Conservation (phyloP, 2,329 filamentous ascomycete genomes). For the Clonostachys rosea region DNA sequence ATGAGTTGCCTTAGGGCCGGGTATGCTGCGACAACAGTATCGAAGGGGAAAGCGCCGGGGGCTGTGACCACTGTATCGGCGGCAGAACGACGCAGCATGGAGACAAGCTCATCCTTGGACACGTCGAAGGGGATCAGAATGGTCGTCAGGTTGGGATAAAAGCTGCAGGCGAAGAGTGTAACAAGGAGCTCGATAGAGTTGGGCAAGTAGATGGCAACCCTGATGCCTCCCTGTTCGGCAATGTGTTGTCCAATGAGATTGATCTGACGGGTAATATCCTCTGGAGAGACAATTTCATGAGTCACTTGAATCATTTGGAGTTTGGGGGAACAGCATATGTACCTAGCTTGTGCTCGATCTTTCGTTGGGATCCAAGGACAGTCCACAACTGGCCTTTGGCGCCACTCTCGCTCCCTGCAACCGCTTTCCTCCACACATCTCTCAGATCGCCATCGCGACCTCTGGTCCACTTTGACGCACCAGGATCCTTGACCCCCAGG, state of each 20-base stretch:
- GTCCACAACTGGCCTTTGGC: constrained; percentile 72
- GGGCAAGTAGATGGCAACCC: constrained; percentile 84
- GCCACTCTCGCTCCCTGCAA: constrained; percentile 60
- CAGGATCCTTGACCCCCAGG: constrained; percentile 76
- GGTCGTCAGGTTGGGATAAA: constrained; percentile 76
- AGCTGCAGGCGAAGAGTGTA: constrained; percentile 81
- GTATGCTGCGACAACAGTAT: constrained; percentile 64
- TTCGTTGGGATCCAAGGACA: constrained; percentile 69
- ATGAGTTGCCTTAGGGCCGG: constrained; percentile 71
- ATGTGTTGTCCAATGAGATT: constrained; percentile 79
- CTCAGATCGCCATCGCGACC: constrained; percentile 86
- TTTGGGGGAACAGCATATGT: constrained; percentile 9
- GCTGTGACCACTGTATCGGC: constrained; percentile 81
- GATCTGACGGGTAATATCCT: constrained; percentile 78
- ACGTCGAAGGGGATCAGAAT: constrained; percentile 82
- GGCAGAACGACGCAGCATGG: constrained; percentile 67
- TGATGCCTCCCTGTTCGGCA: constrained; percentile 65
- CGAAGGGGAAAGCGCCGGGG: constrained; percentile 82
- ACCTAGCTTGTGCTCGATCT: constrained; percentile 68
- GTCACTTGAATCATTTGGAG: too few relatives aligned
- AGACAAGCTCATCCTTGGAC: constrained; percentile 61
- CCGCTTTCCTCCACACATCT: constrained; percentile 80
- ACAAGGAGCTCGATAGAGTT: constrained; percentile 88
- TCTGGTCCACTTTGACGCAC: constrained; percentile 74
- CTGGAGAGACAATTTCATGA: constrained; percentile 18